Evolutionary conservation across 345 rosid genomes (phyloP).

Genomic region (Sisymbrium irio): DNA sequence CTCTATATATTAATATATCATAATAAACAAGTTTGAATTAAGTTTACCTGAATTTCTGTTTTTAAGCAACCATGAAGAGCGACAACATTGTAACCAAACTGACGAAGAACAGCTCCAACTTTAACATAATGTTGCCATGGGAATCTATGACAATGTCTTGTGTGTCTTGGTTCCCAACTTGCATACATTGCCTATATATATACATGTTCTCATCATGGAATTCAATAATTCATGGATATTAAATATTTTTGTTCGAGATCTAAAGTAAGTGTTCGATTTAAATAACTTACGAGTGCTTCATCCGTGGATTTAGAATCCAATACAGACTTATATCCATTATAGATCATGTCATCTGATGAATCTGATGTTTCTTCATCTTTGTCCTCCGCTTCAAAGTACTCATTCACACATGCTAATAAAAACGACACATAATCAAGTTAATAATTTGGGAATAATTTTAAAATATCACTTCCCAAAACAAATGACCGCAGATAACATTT

Average conservation of each 20-base stretch:
- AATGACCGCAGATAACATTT: background rate
- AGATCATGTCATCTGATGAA: conserved; percentile 53
- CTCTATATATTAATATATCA: background rate
- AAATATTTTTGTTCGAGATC: background rate
- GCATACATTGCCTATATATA: conserved; percentile 61
- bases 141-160: conserved; percentile 47
- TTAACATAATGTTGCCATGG: conserved; percentile 77
- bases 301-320: conserved; percentile 77
- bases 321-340: conserved; percentile 66
- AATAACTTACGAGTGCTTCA: conserved; percentile 57
- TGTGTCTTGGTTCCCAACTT: conserved; percentile 85
- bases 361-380: conserved; percentile 32
- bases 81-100: conserved; percentile 68
- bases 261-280: background rate
- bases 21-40: too few relatives aligned
- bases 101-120: conserved; percentile 79
- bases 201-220: background rate
- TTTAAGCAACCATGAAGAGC: conserved; percentile 85
- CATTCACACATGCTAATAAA: conserved; percentile 56
- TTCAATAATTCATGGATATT: background rate
- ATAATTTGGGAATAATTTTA: background rate
- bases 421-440: background rate
- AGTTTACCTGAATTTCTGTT: conserved; percentile 75
- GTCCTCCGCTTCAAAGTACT: conserved; percentile 56
- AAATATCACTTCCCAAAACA: background rate